phyloP scores from a whole-genome alignment of 2,329 filamentous ascomycete genomes.

The Aureobasidium subglaciale region DNA sequence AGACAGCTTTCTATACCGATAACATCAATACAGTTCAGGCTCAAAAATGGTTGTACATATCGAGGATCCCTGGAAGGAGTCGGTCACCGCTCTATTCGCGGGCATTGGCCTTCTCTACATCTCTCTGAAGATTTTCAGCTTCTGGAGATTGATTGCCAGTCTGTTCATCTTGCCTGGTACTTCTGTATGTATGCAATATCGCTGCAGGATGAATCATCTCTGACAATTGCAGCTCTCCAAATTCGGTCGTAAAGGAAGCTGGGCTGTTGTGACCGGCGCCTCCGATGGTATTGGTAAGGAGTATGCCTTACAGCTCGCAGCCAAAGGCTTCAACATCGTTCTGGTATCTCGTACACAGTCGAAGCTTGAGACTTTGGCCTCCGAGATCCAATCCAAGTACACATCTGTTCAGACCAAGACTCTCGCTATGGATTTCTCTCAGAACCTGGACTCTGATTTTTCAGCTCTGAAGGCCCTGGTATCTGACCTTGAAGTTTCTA shows the following conservation, averaged over 20 bases:
- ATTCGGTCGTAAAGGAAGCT: constrained; percentile 86
- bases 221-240: constrained; percentile 66
- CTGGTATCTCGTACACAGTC: constrained; percentile 93
- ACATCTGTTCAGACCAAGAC: constrained; percentile 64
- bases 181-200: constrained; percentile 30
- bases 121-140: constrained; percentile 37
- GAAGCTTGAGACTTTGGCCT: constrained; percentile 72
- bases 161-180: constrained; percentile 43
- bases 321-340: constrained; percentile 88
- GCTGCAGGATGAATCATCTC: not conserved
- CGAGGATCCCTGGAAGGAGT: constrained; percentile 25
- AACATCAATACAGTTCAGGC: not conserved
- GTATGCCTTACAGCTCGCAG: constrained; percentile 81
- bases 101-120: constrained; percentile 33
- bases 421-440: constrained; percentile 85
- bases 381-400: constrained; percentile 67
- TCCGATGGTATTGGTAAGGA: constrained; percentile 97
- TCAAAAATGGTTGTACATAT: constrained; percentile 3
- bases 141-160: constrained; percentile 40
- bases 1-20: not conserved
- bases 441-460: constrained; percentile 75
- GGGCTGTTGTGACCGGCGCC: constrained; percentile 90
- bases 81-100: constrained; percentile 28
- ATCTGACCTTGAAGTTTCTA: constrained; percentile 68
- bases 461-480: constrained; percentile 61